Percentiles rank a stretch among this genome's conserved stretches.
These are phyloP conservation scores for Colletotrichum simmondsii DNA, from an alignment of 2,329 filamentous ascomycete genomes.

Conservation along the genomic window DNA sequence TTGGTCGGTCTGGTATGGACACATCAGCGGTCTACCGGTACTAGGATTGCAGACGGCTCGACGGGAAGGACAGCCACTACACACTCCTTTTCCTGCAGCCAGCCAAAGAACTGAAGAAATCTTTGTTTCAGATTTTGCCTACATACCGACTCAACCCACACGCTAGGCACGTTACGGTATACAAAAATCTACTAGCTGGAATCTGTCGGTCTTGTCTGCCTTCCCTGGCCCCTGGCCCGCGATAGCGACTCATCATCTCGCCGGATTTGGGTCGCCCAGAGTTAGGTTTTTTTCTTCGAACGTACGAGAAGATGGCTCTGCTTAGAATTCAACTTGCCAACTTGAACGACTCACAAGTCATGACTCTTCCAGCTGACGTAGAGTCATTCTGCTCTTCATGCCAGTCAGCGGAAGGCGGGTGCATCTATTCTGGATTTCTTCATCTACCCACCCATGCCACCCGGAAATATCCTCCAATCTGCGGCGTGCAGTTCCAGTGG, in stretches of 20 bases:
- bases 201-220: slow-evolving; percentile 4
- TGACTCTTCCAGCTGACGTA: background rate
- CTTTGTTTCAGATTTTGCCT: slow-evolving; percentile 33
- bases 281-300: background rate
- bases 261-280: slow-evolving; percentile 5
- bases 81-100: slow-evolving; percentile 26
- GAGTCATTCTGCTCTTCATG: background rate
- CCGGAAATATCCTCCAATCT: background rate
- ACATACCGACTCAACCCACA: slow-evolving; percentile 15
- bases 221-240: slow-evolving; percentile 6
- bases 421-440: background rate
- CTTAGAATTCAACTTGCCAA: background rate
- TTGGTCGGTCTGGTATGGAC: slow-evolving; percentile 18
- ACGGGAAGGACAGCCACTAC: slow-evolving; percentile 29
- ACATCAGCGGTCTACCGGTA: slow-evolving; percentile 1
- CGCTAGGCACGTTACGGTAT: slow-evolving; percentile 14
- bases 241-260: slow-evolving; percentile 19
- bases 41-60: slow-evolving; percentile 6
- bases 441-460: background rate
- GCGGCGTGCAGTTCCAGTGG: background rate
- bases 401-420: background rate
- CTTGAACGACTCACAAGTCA: background rate
- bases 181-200: background rate
- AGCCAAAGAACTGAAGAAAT: slow-evolving; percentile 24
- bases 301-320: background rate